A percentile compares a stretch with the other conserved stretches of the same genome.
phyloP scores from a whole-genome alignment of 1,284 basidiomycete genomes.

The Apiotrichum veenhuisii region DNA sequence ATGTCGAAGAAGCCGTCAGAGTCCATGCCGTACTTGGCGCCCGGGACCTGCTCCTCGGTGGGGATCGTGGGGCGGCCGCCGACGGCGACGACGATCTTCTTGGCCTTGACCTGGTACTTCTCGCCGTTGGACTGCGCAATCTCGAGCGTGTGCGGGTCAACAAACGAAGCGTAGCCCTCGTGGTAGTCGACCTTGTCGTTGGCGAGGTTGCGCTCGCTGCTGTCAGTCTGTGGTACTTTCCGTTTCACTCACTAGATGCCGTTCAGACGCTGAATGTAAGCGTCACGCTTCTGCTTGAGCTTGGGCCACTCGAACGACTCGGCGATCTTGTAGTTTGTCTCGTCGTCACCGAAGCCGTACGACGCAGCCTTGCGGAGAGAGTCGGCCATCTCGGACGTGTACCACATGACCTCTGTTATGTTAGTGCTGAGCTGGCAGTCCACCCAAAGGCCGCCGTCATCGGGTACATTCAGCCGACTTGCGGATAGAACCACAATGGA shows the following conservation, averaged over 20 bases:
- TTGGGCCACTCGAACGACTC: conserved; percentile 78
- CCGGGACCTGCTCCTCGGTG: conserved; percentile 75
- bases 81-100: conserved; percentile 77
- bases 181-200: conserved; percentile 89
- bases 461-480: neutral
- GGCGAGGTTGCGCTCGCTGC: conserved; percentile 74
- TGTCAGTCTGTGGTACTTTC: too few species aligned
- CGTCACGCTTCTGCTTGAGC: conserved; percentile 92
- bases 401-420: conserved; percentile 87
- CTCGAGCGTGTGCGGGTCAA: conserved; percentile 63
- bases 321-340: conserved; percentile 52
- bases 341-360: conserved; percentile 69
- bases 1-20: conserved; percentile 97
- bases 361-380: conserved; percentile 67
- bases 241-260: too few species aligned
- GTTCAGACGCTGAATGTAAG: conserved; percentile 87
- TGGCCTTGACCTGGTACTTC: conserved; percentile 66
- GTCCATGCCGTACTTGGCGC: conserved; percentile 81
- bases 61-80: conserved; percentile 83
- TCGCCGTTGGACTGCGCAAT: conserved; percentile 61
- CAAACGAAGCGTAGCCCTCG: conserved; percentile 70
- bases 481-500: neutral
- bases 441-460: neutral
- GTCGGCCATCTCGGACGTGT: conserved; percentile 89
- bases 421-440: conserved; percentile 68